These are phyloP conservation scores for Saccharomycopsis capsularis DNA, from an alignment of 805 yeast species.

Conservation along the genomic window DNA sequence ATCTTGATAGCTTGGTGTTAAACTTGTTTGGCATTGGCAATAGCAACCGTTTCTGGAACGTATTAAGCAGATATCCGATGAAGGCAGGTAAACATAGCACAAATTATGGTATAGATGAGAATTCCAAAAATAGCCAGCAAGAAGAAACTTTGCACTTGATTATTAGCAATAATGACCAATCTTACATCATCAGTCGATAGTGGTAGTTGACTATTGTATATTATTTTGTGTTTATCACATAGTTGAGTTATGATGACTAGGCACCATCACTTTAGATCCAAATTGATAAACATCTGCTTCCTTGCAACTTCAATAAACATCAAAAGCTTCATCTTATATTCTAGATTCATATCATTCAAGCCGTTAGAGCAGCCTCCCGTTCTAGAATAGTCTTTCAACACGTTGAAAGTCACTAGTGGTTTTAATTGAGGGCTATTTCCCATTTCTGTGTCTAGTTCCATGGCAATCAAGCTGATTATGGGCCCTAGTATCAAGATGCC, in stretches of 20 bases:
- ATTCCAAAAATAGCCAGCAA: not conserved
- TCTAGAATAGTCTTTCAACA: not conserved
- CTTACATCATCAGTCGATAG: not conserved
- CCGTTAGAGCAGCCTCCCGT: not conserved
- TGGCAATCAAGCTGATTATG: not conserved
- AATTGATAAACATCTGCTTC: too few species aligned
- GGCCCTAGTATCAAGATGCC: not conserved
- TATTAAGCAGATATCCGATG: not conserved
- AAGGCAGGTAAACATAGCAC: too few species aligned
- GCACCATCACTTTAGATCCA: too few species aligned
- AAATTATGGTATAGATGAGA: not conserved
- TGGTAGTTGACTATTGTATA: too few species aligned
- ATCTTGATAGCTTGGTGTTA: constrained; percentile 10
- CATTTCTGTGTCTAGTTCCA: not conserved
- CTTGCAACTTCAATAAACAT: constrained; percentile 7
- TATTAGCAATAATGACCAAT: constrained; percentile 1
- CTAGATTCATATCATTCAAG: not conserved
- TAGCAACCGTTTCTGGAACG: not conserved
- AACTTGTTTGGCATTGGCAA: constrained; percentile 13
- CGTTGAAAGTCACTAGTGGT: not conserved
- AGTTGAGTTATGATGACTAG: too few species aligned
- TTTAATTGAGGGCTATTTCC: not conserved
- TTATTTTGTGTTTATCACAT: too few species aligned
- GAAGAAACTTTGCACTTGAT: not conserved
- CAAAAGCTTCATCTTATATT: constrained; percentile 1